phyloP scores from a whole-genome alignment of 495 filamentous ascomycete genomes.

The Tuber borchii region DNA sequence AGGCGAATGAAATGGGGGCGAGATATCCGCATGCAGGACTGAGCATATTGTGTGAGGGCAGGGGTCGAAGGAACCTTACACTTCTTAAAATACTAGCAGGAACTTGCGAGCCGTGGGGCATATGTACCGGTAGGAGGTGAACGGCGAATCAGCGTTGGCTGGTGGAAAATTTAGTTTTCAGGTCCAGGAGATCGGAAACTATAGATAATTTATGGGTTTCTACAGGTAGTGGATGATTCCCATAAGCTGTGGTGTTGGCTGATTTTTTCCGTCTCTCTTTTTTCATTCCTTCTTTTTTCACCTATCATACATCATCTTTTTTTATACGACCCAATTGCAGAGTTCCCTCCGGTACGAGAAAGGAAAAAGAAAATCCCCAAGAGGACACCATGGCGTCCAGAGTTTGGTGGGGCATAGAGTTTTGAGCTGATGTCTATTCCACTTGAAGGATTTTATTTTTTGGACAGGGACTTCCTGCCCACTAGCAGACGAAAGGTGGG shows the following conservation, averaged over 20 bases:
- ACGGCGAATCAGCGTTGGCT: background rate
- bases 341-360: background rate
- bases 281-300: slow-evolving; percentile 1
- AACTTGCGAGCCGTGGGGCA: background rate
- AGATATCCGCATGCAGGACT: background rate
- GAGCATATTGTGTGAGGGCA: background rate
- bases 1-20: background rate
- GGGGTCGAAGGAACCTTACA: background rate
- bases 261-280: background rate
- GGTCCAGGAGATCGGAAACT: background rate
- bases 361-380: background rate
- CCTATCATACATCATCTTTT: background rate
- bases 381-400: background rate
- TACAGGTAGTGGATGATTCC: background rate
- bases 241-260: background rate
- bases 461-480: background rate
- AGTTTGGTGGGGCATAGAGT: background rate
- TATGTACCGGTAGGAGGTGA: background rate
- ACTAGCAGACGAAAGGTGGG: background rate
- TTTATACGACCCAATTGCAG: background rate
- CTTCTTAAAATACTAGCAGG: background rate
- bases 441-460: background rate
- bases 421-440: background rate
- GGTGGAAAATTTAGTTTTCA: background rate
- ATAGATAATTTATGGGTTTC: slow-evolving; percentile 3